Conservation (phyloP, 2,329 filamentous ascomycete genomes). For the Zasmidium cellare region DNA sequence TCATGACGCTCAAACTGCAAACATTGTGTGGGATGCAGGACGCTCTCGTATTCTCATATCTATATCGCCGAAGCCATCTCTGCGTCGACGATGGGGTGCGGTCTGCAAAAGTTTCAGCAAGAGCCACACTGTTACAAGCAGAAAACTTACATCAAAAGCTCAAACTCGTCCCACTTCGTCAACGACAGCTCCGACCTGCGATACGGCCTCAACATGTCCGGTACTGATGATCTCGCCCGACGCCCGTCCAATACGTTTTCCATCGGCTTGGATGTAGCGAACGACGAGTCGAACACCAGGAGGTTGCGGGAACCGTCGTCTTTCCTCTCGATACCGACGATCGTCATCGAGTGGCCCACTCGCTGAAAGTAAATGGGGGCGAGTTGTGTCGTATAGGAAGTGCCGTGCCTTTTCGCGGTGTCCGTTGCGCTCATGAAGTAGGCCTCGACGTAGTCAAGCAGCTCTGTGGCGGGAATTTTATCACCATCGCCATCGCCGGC, state of each 20-base stretch:
- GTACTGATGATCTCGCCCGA: conserved; percentile 41
- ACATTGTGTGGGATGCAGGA: too few relatives aligned
- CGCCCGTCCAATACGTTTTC: conserved; percentile 56
- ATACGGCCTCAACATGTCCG: conserved; percentile 67
- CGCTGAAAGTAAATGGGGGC: conserved; percentile 92
- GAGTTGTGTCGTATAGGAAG: conserved; percentile 69
- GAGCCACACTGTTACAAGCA: conserved; percentile 35
- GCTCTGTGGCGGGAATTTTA: conserved; percentile 52
- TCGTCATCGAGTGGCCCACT: conserved; percentile 85
- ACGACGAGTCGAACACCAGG: conserved; percentile 86
- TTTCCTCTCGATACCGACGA: conserved; percentile 77
- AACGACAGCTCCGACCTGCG: conserved; percentile 69
- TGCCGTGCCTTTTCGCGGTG: conserved; percentile 52
- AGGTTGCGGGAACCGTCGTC: conserved; percentile 66
- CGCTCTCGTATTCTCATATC: neutral
- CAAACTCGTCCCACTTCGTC: conserved; percentile 72
- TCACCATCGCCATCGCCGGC: conserved; percentile 40
- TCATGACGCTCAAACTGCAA: too few relatives aligned
- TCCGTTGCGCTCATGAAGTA: conserved; percentile 67
- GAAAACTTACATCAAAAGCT: conserved; percentile 45
- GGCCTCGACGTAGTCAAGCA: conserved; percentile 67
- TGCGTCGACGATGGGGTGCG: conserved; percentile 29
- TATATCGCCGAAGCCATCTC: conserved; percentile 11
- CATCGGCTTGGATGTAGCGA: conserved; percentile 66
- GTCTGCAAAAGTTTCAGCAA: conserved; percentile 20